phyloP scores from a whole-genome alignment of 2,329 filamentous ascomycete species.

The Colletotrichum sp. region DNA sequence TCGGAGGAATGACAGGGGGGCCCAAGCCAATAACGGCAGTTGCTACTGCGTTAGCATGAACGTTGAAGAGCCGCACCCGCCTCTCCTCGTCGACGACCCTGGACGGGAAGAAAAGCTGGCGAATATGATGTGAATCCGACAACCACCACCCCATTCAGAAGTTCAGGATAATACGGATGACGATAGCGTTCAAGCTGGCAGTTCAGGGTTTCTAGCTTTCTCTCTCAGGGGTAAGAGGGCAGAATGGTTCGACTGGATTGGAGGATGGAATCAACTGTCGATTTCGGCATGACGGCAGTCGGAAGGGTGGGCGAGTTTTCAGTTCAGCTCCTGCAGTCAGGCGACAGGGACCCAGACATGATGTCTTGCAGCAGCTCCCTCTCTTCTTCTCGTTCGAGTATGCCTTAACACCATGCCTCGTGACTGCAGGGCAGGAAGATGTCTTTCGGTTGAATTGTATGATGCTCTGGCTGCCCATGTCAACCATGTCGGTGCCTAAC shows the following conservation, averaged over 20 bases:
- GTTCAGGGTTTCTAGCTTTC: neutral
- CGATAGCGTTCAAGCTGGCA: neutral
- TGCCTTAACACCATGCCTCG: neutral
- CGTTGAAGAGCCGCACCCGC: slow-evolving; percentile 13
- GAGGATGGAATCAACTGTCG: neutral
- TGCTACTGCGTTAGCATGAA: neutral
- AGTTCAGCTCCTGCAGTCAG: neutral
- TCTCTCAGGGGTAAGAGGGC: neutral
- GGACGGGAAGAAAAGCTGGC: neutral
- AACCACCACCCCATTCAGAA: no score
- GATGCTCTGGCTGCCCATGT: neutral
- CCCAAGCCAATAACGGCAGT: neutral
- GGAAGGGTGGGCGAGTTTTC: neutral
- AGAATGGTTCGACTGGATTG: neutral
- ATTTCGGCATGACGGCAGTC: neutral
- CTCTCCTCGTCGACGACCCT: neutral
- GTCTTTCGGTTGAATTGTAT: neutral
- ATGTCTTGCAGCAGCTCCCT: neutral
- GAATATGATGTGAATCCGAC: neutral
- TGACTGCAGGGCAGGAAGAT: neutral
- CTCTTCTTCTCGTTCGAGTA: neutral
- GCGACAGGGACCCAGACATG: neutral
- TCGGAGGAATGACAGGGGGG: neutral
- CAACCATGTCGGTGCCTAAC: neutral
- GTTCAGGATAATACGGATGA: neutral